phyloP scores from a whole-genome alignment of 805 yeast species.

The Saccharomycopsis malanga region DNA sequence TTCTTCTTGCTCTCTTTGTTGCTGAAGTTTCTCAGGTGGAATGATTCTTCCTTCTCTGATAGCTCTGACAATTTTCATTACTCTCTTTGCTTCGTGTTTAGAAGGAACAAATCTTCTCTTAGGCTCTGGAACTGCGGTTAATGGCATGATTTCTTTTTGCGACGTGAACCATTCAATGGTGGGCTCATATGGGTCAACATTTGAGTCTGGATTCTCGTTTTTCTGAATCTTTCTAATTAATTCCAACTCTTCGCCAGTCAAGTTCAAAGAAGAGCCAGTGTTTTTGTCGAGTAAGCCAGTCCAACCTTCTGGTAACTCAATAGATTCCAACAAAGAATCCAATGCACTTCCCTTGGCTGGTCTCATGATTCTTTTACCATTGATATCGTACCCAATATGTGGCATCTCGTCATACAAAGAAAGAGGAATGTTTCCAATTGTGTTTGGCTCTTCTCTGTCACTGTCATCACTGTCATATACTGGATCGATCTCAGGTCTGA shows the following conservation, averaged over 20 bases:
- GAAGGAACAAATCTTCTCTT: slow-evolving; percentile 96
- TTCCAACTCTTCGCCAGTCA: slow-evolving; percentile 82
- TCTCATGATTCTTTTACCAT: slow-evolving; percentile 97
- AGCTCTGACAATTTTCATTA: slow-evolving; percentile 94
- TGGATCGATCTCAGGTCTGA: slow-evolving; percentile 89
- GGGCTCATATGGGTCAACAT: slow-evolving; percentile 84
- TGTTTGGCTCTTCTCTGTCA: slow-evolving; percentile 62
- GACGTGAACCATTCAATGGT: slow-evolving; percentile 93
- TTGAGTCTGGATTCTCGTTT: slow-evolving; percentile 76
- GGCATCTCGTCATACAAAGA: slow-evolving; percentile 96
- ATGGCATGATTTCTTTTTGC: slow-evolving; percentile 79
- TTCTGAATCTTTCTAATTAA: slow-evolving; percentile 78
- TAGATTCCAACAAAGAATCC: slow-evolving; percentile 80
- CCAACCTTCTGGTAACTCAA: slow-evolving; percentile 98
- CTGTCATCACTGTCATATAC: slow-evolving; percentile 93
- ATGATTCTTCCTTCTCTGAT: slow-evolving; percentile 93
- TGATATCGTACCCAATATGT: slow-evolving; percentile 92
- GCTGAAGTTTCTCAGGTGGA: slow-evolving; percentile 55
- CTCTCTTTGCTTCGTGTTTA: slow-evolving; percentile 90
- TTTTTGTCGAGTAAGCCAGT: slow-evolving; percentile 88
- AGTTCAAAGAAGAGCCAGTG: slow-evolving; percentile 78
- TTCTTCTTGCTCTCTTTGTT: slow-evolving; percentile 44
- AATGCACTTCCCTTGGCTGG: slow-evolving; percentile 96
- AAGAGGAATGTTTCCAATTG: slow-evolving; percentile 89
- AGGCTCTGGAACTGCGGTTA: slow-evolving; percentile 93